Percentiles rank a stretch among this genome's conserved stretches.
Conservation (phyloP, 2,329 filamentous ascomycete genomes). For the Colletotrichum zoysiae region DNA sequence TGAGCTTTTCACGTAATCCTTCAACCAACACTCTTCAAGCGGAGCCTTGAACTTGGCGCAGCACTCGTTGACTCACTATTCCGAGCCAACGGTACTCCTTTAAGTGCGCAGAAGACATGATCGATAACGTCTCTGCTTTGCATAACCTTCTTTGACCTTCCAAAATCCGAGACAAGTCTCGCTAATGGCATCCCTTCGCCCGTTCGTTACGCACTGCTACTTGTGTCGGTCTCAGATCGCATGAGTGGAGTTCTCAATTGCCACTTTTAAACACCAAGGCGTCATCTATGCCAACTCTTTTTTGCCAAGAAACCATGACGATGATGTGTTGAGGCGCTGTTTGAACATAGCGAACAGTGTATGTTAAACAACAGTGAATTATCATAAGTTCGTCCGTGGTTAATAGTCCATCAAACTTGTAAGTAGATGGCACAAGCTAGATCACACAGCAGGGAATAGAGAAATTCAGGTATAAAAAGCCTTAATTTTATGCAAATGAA, state of each 20-base stretch:
- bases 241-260: accelerated
- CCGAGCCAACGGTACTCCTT: not conserved
- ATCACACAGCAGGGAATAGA: too few species aligned
- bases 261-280: not conserved
- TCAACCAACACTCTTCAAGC: too few species aligned
- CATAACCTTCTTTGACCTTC: conserved; percentile 2
- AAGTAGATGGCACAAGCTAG: too few species aligned
- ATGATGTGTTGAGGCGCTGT: not conserved
- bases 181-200: not conserved
- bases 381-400: too few species aligned
- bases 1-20: too few species aligned
- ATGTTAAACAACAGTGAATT: not conserved
- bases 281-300: not conserved
- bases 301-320: not conserved
- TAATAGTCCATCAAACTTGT: not conserved
- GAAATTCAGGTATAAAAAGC: too few species aligned
- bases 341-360: not conserved
- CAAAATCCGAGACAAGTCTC: not conserved
- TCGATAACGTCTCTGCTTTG: not conserved
- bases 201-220: not conserved
- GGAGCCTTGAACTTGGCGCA: not conserved
- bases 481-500: too few species aligned
- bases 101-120: not conserved
- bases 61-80: not conserved
- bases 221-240: not conserved